phyloP scores from a whole-genome alignment of 768 basidiomycete genomes.

The Favolaschia claudopus region DNA sequence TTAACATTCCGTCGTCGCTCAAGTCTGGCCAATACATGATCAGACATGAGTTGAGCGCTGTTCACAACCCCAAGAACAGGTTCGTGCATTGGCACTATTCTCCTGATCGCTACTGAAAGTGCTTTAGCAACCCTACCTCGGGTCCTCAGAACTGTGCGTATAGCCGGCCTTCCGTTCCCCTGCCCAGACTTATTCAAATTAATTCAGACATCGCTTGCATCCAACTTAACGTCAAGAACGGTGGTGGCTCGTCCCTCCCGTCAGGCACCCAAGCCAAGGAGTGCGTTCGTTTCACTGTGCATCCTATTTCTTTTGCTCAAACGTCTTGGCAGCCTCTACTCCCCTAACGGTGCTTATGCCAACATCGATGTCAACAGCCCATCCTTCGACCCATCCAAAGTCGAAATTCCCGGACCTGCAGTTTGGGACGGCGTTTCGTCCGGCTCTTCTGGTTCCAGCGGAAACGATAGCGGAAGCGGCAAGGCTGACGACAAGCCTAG shows the following conservation, averaged over 20 bases:
- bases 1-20: constrained; percentile 29
- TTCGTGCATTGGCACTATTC: neutral
- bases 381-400: constrained; percentile 15
- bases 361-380: constrained; percentile 25
- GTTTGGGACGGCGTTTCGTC: constrained; percentile 24
- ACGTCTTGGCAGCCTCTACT: constrained; percentile 16
- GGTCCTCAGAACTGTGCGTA: constrained; percentile 32
- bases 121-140: constrained; percentile 21
- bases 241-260: constrained; percentile 24
- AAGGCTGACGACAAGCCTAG: neutral
- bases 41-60: constrained; percentile 31
- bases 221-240: constrained; percentile 27
- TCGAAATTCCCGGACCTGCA: constrained; percentile 18
- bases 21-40: constrained; percentile 33
- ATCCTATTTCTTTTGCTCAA: neutral
- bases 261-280: constrained; percentile 24
- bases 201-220: constrained; percentile 29
- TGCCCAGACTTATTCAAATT: neutral
- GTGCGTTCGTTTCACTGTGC: constrained; percentile 10
- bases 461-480: neutral
- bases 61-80: constrained; percentile 32
- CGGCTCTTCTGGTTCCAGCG: neutral
- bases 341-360: constrained; percentile 23
- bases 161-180: neutral
- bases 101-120: no score